These are phyloP conservation scores for Hanseniaspora meyeri DNA, from an alignment of 805 yeast species.

Conservation along the genomic window DNA sequence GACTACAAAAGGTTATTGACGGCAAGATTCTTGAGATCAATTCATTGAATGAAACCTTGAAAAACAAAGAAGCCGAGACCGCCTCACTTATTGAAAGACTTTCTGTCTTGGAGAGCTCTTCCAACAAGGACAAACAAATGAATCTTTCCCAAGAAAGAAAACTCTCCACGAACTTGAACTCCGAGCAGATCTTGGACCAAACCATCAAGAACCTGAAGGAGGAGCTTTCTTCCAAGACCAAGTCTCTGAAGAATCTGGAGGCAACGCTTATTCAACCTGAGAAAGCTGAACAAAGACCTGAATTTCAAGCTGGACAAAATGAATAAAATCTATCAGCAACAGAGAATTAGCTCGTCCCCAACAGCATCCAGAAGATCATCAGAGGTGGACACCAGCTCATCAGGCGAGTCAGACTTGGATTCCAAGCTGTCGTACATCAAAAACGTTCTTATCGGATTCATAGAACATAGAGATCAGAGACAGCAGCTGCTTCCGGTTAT, in stretches of 20 bases:
- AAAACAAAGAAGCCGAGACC: neutral
- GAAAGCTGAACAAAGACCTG: slow-evolving; percentile 54
- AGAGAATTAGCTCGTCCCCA: neutral
- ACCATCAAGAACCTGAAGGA: slow-evolving; percentile 36
- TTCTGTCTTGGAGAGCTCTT: neutral
- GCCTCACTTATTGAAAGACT: neutral
- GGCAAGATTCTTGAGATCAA: neutral
- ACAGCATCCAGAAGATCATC: neutral
- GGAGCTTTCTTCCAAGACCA: slow-evolving; percentile 40
- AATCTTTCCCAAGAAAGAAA: neutral
- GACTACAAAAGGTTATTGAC: neutral
- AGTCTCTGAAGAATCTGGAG: slow-evolving; percentile 45
- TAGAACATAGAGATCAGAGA: slow-evolving; percentile 89
- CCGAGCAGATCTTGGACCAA: slow-evolving; percentile 5
- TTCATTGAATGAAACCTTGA: neutral
- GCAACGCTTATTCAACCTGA: slow-evolving; percentile 40
- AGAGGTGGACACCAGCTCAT: neutral
- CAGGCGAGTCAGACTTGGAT: slow-evolving; percentile 23
- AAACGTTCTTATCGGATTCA: slow-evolving; percentile 80
- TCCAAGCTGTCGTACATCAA: slow-evolving; percentile 62
- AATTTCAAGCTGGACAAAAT: slow-evolving; percentile 53
- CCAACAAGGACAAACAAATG: neutral
- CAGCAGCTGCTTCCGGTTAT: slow-evolving; percentile 75
- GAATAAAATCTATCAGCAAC: slow-evolving; percentile 31
- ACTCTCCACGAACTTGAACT: slow-evolving; percentile 15